Percentiles rank a stretch among this genome's conserved stretches.
Evolutionary conservation across 257 asterid genomes (phyloP).

Genomic region (Primulina huaijiensis): DNA sequence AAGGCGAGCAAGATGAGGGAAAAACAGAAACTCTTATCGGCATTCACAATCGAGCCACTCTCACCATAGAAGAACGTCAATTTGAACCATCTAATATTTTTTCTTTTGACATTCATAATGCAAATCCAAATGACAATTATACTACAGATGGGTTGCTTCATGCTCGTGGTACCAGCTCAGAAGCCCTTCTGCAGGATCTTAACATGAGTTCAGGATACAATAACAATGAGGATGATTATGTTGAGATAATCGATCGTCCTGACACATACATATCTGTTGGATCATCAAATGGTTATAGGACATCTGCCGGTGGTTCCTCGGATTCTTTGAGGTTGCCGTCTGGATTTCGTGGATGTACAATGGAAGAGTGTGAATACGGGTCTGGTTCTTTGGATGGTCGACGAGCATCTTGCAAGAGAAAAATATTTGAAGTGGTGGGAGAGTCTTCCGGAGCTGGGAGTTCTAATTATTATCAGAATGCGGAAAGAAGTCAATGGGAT

Average conservation of each 20-base stretch:
- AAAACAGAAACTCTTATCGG: conserved; percentile 44
- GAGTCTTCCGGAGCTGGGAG: conserved; percentile 73
- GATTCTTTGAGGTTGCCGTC: conserved; percentile 36
- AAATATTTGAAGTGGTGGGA: conserved; percentile 58
- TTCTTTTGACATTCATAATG: conserved; percentile 36
- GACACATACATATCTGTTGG: conserved; percentile 38
- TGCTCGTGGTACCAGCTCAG: conserved; percentile 37
- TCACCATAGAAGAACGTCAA: conserved; percentile 31
- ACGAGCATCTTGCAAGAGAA: conserved; percentile 73
- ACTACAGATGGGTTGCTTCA: conserved; percentile 29
- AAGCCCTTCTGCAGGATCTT: conserved; percentile 40
- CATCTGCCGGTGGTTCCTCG: conserved; percentile 39
- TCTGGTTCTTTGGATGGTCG: conserved; percentile 54
- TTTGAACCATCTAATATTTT: conserved; percentile 37
- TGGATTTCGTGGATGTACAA: conserved; percentile 35
- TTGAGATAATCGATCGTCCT: conserved; percentile 52
- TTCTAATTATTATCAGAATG: conserved; percentile 41
- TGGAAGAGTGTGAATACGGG: conserved; percentile 46
- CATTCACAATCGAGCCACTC: conserved; percentile 34
- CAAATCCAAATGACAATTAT: conserved; percentile 35
- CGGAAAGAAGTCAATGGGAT: conserved; percentile 55
- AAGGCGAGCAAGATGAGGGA: conserved; percentile 38
- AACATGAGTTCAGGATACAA: conserved; percentile 40
- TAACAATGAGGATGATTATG: conserved; percentile 42
- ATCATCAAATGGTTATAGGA: conserved; percentile 37